Conservation (phyloP, 2,329 filamentous ascomycete genomes). For the Cercospora zeae-maydis region DNA sequence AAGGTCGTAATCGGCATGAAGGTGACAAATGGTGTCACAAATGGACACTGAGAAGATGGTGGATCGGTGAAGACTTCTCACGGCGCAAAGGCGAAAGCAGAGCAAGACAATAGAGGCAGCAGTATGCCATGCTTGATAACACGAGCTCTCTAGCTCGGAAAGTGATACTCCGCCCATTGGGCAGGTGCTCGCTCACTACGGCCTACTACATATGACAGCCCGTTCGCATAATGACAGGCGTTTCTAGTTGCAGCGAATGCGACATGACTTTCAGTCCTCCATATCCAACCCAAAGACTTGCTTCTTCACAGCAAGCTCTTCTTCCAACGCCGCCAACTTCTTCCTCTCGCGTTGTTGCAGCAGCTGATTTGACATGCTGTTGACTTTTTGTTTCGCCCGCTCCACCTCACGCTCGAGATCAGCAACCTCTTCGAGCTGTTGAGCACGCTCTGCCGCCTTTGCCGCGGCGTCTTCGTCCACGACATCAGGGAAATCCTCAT, state of each 20-base stretch:
- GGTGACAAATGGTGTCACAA: constrained; percentile 41
- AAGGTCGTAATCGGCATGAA: constrained; percentile 60
- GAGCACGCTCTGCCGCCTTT: constrained; percentile 46
- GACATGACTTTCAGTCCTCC: constrained; percentile 25
- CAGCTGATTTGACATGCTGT: constrained; percentile 45
- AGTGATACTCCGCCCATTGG: background rate
- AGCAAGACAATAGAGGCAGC: constrained; percentile 10
- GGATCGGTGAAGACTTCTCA: background rate
- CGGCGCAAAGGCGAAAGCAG: constrained; percentile 1
- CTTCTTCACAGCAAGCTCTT: constrained; percentile 55
- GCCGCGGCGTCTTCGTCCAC: constrained; percentile 53
- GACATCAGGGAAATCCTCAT: constrained; percentile 42
- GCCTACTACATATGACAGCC: background rate
- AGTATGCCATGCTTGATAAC: background rate
- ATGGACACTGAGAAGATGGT: constrained; percentile 14
- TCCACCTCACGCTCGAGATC: constrained; percentile 53
- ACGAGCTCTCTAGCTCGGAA: background rate
- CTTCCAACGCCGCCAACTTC: constrained; percentile 50
- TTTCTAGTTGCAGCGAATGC: background rate
- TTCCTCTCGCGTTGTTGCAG: constrained; percentile 49
- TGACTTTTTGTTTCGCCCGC: constrained; percentile 37
- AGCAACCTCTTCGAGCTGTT: constrained; percentile 52
- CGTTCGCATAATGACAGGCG: background rate
- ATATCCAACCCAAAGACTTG: constrained; percentile 39
- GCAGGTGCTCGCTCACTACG: background rate